phyloP scores from a whole-genome alignment of 1,284 basidiomycete species.

The Microbotryomycetes sp. region DNA sequence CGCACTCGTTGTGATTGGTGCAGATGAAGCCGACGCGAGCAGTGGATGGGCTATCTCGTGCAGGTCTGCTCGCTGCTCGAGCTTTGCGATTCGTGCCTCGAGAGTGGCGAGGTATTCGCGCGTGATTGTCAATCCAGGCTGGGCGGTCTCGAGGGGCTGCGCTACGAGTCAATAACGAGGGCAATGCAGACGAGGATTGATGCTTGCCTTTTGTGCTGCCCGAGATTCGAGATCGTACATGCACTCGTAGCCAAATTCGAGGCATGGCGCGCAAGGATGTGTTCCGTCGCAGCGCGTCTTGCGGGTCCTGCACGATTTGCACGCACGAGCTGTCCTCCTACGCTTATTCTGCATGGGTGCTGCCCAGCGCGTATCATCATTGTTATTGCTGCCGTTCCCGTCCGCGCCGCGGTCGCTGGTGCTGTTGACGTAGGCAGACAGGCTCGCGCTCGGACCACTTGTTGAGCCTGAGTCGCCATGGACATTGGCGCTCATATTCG shows the following conservation, averaged over 20 bases:
- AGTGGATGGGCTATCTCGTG: background rate
- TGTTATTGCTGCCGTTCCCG: too few relatives aligned
- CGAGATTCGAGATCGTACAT: background rate
- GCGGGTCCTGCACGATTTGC: background rate
- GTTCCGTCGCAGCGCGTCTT: background rate
- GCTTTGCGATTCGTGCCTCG: background rate
- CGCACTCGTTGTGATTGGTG: background rate
- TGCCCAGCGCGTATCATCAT: too few relatives aligned
- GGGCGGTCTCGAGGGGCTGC: too few relatives aligned
- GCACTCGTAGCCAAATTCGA: background rate
- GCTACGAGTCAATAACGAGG: too few relatives aligned
- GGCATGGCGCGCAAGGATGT: background rate
- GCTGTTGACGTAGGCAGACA: too few relatives aligned
- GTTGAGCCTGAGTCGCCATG: too few relatives aligned
- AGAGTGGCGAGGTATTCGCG: background rate
- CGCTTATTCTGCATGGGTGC: background rate
- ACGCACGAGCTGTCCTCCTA: background rate
- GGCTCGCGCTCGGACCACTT: too few relatives aligned
- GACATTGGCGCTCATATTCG: too few relatives aligned
- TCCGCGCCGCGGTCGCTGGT: too few relatives aligned
- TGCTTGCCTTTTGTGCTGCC: background rate
- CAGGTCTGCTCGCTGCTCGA: background rate
- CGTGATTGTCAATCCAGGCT: too few relatives aligned
- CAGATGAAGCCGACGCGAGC: background rate
- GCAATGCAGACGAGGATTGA: background rate